Conservation (phyloP, 371 early-diverging fungal species). For the Rhizopus stolonifer region DNA sequence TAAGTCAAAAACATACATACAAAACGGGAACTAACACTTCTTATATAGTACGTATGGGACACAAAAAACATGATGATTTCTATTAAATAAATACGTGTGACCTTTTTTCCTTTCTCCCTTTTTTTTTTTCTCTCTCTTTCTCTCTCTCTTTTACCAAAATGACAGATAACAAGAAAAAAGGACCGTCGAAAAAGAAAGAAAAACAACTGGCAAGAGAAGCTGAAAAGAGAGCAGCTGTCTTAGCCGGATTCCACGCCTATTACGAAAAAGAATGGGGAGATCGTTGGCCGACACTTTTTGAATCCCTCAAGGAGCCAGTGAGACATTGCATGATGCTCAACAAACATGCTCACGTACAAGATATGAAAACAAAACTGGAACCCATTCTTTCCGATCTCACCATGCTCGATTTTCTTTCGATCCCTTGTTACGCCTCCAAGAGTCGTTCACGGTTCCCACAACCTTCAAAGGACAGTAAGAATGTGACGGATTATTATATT, state of each 20-base stretch:
- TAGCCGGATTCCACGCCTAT: slow-evolving; percentile 38
- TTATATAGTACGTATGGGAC: too few species aligned
- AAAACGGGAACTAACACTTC: too few species aligned
- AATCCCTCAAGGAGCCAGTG: slow-evolving; percentile 43
- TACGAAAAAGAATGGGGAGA: slow-evolving; percentile 53
- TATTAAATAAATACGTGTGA: too few species aligned
- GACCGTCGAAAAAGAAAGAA: slow-evolving; percentile 38
- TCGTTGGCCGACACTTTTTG: slow-evolving; percentile 50
- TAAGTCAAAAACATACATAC: too few species aligned
- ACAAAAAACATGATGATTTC: too few species aligned
- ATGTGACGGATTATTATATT: slow-evolving; percentile 51
- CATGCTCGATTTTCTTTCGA: slow-evolving; percentile 33
- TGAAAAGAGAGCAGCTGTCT: slow-evolving; percentile 33
- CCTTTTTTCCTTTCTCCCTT: not conserved
- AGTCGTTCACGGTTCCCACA: slow-evolving; percentile 34
- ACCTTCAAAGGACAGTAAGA: slow-evolving; percentile 36
- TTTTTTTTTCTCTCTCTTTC: not conserved
- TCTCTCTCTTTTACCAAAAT: not conserved
- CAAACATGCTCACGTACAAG: slow-evolving; percentile 39
- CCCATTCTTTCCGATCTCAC: slow-evolving; percentile 21
- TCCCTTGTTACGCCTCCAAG: slow-evolving; percentile 42
- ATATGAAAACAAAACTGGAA: slow-evolving; percentile 25
- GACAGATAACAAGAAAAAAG: slow-evolving; percentile 12
- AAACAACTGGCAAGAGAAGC: slow-evolving; percentile 34
- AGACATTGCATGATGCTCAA: slow-evolving; percentile 57